Conservation (phyloP, 2,329 filamentous ascomycete species). For the Arthrobotrys sphaeroides region DNA sequence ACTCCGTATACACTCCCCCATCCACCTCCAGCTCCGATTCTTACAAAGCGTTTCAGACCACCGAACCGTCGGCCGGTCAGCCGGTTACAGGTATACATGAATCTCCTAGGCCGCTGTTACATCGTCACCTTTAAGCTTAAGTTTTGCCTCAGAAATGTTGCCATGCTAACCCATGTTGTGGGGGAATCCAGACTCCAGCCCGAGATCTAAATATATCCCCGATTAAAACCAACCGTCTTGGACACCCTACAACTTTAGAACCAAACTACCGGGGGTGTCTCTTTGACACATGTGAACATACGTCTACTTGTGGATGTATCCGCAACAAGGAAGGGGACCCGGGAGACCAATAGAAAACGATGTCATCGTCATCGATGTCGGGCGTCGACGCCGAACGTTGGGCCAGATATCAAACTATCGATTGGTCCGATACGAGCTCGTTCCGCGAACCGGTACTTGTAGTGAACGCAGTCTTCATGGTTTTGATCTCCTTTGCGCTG, state of each 20-base stretch:
- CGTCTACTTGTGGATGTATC: background rate
- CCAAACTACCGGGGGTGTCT: too few relatives aligned
- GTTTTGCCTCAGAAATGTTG: background rate
- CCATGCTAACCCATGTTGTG: background rate
- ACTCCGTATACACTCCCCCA: background rate
- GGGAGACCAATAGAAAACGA: too few relatives aligned
- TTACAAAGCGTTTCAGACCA: background rate
- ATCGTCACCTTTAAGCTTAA: background rate
- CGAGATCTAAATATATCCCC: background rate
- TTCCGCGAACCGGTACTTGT: background rate
- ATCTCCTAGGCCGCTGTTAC: background rate
- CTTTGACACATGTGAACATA: too few relatives aligned
- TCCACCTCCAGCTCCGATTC: too few relatives aligned
- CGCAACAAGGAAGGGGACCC: too few relatives aligned
- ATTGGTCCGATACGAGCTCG: background rate
- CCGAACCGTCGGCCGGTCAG: background rate
- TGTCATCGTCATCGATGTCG: background rate
- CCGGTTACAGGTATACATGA: background rate
- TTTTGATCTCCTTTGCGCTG: background rate
- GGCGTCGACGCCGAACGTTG: background rate
- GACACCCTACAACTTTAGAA: too few relatives aligned
- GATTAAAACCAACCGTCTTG: too few relatives aligned
- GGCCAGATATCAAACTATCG: background rate
- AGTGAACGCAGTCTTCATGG: conserved; percentile 14
- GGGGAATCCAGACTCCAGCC: too few relatives aligned